These are phyloP conservation scores for Plasmodium gonderi DNA, from an alignment of 169 alveolate genomes.

Conservation along the genomic window DNA sequence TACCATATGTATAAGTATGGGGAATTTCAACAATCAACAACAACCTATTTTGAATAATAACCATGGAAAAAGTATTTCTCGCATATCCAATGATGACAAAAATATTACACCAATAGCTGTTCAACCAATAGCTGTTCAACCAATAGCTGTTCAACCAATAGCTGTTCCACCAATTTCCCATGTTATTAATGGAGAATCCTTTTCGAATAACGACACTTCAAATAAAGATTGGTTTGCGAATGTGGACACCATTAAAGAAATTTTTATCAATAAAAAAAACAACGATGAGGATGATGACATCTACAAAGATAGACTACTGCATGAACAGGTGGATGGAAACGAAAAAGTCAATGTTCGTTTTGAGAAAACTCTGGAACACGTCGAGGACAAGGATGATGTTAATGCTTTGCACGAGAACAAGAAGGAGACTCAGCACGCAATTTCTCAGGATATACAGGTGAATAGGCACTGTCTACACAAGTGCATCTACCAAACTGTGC, in stretches of 20 bases:
- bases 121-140: no score
- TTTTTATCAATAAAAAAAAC: constrained; percentile 46
- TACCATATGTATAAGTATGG: constrained; percentile 97
- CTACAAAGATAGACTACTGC: constrained; percentile 33
- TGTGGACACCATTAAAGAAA: constrained; percentile 44
- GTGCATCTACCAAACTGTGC: no score
- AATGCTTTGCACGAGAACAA: constrained; percentile 83
- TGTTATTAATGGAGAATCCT: not conserved
- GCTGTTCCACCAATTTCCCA: no score
- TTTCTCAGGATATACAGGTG: constrained; percentile 55
- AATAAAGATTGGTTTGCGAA: constrained; percentile 56
- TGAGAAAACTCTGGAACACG: constrained; percentile 88
- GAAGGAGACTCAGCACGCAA: constrained; percentile 76
- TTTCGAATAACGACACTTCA: not conserved
- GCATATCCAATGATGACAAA: not conserved
- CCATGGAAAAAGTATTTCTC: no score
- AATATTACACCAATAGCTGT: no score
- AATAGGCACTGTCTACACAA: no score
- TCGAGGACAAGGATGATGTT: constrained; percentile 91
- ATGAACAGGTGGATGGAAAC: constrained; percentile 20
- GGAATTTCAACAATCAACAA: constrained; percentile 87
- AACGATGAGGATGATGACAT: constrained; percentile 69
- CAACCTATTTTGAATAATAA: not conserved
- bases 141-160: no score
- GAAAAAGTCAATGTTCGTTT: constrained; percentile 69